Percentiles rank a stretch among this genome's conserved stretches.
Conservation (phyloP, 768 basidiomycete genomes). For the Macrolepiota fuliginosa region DNA sequence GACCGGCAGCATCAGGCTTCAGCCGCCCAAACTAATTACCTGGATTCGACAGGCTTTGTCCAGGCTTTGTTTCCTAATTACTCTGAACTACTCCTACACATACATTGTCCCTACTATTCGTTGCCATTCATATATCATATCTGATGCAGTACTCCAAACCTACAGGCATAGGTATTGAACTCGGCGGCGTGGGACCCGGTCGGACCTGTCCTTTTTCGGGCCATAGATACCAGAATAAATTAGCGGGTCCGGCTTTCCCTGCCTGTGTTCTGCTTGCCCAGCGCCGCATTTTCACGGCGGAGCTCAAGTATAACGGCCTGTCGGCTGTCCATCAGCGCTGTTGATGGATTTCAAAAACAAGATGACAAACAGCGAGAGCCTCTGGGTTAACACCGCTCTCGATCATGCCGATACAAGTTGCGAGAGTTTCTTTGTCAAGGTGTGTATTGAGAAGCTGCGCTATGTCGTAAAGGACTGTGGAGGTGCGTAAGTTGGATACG, state of each 20-base stretch:
- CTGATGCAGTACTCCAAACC: neutral
- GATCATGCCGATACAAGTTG: slow-evolving; percentile 89
- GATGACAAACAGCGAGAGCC: slow-evolving; percentile 71
- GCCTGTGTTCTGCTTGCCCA: slow-evolving; percentile 25
- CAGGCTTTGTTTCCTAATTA: neutral
- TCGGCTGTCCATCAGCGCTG: slow-evolving; percentile 1
- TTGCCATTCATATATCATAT: slow-evolving; percentile 1
- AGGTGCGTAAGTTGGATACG: neutral
- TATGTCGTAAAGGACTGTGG: slow-evolving; percentile 77
- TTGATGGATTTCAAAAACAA: neutral
- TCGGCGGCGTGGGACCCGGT: slow-evolving; percentile 4
- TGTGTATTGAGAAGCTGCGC: slow-evolving; percentile 86
- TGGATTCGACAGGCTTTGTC: neutral
- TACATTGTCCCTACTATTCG: neutral
- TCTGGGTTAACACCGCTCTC: slow-evolving; percentile 92
- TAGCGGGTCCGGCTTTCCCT: slow-evolving; percentile 4
- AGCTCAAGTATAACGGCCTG: slow-evolving; percentile 87
- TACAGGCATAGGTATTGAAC: neutral
- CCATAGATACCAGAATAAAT: slow-evolving; percentile 2
- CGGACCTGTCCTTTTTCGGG: slow-evolving; percentile 9
- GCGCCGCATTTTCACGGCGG: slow-evolving; percentile 58
- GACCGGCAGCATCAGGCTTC: slow-evolving; percentile 14
- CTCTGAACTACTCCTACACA: neutral
- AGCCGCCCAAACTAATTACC: slow-evolving; percentile 9
- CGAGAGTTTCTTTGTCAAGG: slow-evolving; percentile 88